A percentile compares a stretch with the other conserved stretches of the same genome.
These are phyloP conservation scores for Tricholoma matsutake DNA, from an alignment of 768 basidiomycete genomes.

Conservation along the genomic window DNA sequence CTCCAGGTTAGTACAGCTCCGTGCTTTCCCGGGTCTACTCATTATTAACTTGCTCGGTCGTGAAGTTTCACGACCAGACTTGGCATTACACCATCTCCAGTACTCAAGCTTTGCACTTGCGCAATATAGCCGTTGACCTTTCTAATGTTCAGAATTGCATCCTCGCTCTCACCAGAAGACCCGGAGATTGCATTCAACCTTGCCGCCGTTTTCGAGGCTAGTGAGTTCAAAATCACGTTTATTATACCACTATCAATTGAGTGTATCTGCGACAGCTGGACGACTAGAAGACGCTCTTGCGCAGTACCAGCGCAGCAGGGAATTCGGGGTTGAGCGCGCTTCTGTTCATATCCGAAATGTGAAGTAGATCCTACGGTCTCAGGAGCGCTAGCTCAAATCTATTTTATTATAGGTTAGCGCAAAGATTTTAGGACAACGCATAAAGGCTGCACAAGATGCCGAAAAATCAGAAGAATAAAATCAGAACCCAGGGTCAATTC, in stretches of 20 bases:
- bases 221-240: slow-evolving; percentile 41
- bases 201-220: slow-evolving; percentile 86
- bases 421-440: slow-evolving; percentile 66
- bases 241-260: slow-evolving; percentile 22
- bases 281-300: slow-evolving; percentile 76
- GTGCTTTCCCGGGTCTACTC: slow-evolving; percentile 4
- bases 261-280: slow-evolving; percentile 50
- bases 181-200: slow-evolving; percentile 91
- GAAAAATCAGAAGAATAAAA: slow-evolving; percentile 34
- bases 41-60: slow-evolving; percentile 7
- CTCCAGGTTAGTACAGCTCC: slow-evolving; percentile 36
- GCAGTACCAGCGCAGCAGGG: slow-evolving; percentile 78
- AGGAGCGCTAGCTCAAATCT: slow-evolving; percentile 14
- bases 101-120: slow-evolving; percentile 34
- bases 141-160: slow-evolving; percentile 60
- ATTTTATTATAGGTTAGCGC: slow-evolving; percentile 62
- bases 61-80: slow-evolving; percentile 74
- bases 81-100: slow-evolving; percentile 83
- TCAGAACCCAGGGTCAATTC: slow-evolving; percentile 20
- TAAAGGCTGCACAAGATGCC: slow-evolving; percentile 45
- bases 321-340: slow-evolving; percentile 78
- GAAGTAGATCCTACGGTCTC: slow-evolving; percentile 17
- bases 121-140: slow-evolving; percentile 29
- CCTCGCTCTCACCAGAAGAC: slow-evolving; percentile 83
- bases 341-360: slow-evolving; percentile 83